These are phyloP conservation scores for Taphrina wiesneri DNA, from an alignment of 1,139 yeast species.

Conservation along the genomic window DNA sequence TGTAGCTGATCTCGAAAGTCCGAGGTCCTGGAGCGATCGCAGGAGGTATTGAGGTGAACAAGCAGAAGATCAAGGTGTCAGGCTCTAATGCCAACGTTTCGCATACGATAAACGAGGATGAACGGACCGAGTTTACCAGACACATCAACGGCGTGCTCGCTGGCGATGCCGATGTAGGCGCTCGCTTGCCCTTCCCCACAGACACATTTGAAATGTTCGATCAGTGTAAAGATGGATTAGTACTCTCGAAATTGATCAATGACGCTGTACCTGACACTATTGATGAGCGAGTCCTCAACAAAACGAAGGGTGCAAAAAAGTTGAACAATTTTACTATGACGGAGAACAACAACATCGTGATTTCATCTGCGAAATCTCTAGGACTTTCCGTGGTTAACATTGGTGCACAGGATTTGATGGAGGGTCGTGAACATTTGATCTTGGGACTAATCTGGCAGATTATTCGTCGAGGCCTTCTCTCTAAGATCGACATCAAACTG, in stretches of 20 bases:
- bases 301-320: conserved; percentile 77
- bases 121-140: conserved; percentile 89
- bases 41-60: conserved; percentile 26
- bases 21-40: conserved; percentile 16
- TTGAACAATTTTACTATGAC: conserved; percentile 92
- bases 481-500: conserved; percentile 90
- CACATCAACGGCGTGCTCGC: conserved; percentile 89
- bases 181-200: conserved; percentile 85
- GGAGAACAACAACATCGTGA: conserved; percentile 95
- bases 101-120: conserved; percentile 96
- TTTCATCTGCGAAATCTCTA: conserved; percentile 97
- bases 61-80: conserved; percentile 62
- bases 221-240: conserved; percentile 92
- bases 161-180: conserved; percentile 87
- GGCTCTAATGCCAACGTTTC: conserved; percentile 90
- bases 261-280: conserved; percentile 98
- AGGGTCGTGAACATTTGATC: conserved; percentile 93
- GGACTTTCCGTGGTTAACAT: conserved; percentile 91
- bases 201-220: conserved; percentile 95
- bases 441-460: conserved; percentile 98
- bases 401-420: conserved; percentile 94
- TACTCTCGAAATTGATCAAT: conserved; percentile 86
- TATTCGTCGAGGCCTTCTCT: conserved; percentile 88
- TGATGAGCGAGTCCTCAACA: conserved; percentile 93
- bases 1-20: conserved; percentile 21